phyloP scores from a whole-genome alignment of 352 stramenopile species.

The Discostella stelligera region DNA sequence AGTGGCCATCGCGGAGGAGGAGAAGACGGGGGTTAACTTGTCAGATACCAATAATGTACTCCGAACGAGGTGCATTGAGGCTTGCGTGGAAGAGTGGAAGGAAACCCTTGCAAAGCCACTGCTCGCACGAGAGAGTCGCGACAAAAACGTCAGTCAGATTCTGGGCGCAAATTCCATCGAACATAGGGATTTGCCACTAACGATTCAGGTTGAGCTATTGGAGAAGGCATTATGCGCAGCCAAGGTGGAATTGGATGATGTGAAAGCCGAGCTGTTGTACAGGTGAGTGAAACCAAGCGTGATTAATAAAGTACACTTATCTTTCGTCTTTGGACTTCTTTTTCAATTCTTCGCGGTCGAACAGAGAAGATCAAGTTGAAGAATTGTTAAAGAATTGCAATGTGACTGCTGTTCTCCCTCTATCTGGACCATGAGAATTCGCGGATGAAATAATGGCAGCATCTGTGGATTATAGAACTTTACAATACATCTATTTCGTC shows the following conservation, averaged over 20 bases:
- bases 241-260: slow-evolving; percentile 59
- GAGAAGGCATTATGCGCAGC: slow-evolving; percentile 55
- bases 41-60: slow-evolving; percentile 45
- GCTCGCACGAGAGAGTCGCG: slow-evolving; percentile 42
- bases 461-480: no score
- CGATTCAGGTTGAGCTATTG: slow-evolving; percentile 57
- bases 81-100: slow-evolving; percentile 47
- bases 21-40: slow-evolving; percentile 38
- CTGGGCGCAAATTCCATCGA: slow-evolving; percentile 44
- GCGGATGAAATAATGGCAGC: neutral
- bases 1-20: slow-evolving; percentile 44
- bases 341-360: no score
- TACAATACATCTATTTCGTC: no score
- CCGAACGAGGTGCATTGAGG: slow-evolving; percentile 35
- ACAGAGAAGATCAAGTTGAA: slow-evolving; percentile 51
- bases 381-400: slow-evolving; percentile 34
- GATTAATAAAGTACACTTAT: no score
- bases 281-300: no score
- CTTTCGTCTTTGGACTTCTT: no score
- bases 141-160: slow-evolving; percentile 55
- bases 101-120: slow-evolving; percentile 53
- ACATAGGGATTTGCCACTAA: slow-evolving; percentile 46
- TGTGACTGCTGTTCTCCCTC: neutral
- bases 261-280: slow-evolving; percentile 36
- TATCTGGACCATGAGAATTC: neutral